Percentiles rank a stretch among this genome's conserved stretches.
These are phyloP conservation scores for Allomyces javanicus DNA, from an alignment of 192 early-diverging fungal genomes.

Conservation along the genomic window DNA sequence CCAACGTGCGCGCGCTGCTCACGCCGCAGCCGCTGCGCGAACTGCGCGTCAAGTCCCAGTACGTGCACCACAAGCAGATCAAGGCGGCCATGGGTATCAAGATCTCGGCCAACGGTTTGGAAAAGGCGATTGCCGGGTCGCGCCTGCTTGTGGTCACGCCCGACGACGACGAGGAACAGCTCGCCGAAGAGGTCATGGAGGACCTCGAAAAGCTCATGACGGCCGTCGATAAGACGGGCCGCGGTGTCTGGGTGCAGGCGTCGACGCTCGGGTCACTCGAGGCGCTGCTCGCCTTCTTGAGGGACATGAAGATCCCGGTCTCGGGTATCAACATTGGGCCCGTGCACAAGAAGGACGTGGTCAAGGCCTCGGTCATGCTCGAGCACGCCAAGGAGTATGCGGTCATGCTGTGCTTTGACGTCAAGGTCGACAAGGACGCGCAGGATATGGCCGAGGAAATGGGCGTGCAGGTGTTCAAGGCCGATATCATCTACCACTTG, in stretches of 20 bases:
- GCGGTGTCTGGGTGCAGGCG: slow-evolving; percentile 94
- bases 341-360: slow-evolving; percentile 93
- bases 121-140: slow-evolving; percentile 93
- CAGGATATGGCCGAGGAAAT: slow-evolving; percentile 74
- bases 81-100: slow-evolving; percentile 95
- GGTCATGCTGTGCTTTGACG: slow-evolving; percentile 72
- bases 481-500: slow-evolving; percentile 98
- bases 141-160: slow-evolving; percentile 77
- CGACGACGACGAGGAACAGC: slow-evolving; percentile 89
- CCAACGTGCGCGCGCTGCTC: slow-evolving; percentile 75
- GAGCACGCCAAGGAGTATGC: slow-evolving; percentile 74
- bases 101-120: slow-evolving; percentile 80
- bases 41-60: slow-evolving; percentile 87
- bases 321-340: slow-evolving; percentile 93
- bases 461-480: slow-evolving; percentile 81
- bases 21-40: slow-evolving; percentile 99
- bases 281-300: slow-evolving; percentile 85
- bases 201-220: slow-evolving; percentile 61
- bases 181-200: slow-evolving; percentile 85
- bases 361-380: slow-evolving; percentile 75
- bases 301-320: slow-evolving; percentile 79
- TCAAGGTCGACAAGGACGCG: slow-evolving; percentile 78
- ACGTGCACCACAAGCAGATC: slow-evolving; percentile 87
- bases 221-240: slow-evolving; percentile 60
- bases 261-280: slow-evolving; percentile 95